These are phyloP conservation scores for Veloporphyrellus conicus DNA, from an alignment of 1,284 basidiomycete species.

Conservation along the genomic window DNA sequence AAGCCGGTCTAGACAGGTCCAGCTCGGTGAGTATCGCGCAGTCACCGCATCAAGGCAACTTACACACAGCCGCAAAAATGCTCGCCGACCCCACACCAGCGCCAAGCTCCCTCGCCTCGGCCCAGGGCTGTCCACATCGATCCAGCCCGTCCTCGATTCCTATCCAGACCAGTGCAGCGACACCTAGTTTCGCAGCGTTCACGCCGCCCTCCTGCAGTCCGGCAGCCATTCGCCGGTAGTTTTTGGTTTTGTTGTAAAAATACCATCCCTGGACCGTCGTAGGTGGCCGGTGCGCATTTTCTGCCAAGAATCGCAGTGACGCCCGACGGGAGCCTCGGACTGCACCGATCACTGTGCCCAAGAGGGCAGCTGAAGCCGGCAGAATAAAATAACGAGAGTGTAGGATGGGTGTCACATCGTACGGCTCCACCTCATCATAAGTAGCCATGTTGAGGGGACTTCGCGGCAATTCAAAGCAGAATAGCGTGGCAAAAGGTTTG, in stretches of 20 bases:
- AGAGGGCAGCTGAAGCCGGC: slow-evolving; percentile 52
- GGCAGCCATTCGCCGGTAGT: slow-evolving; percentile 74
- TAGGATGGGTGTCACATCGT: slow-evolving; percentile 32
- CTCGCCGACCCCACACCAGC: slow-evolving; percentile 63
- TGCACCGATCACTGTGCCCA: slow-evolving; percentile 65
- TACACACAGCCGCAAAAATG: slow-evolving; percentile 59
- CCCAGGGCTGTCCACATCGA: slow-evolving; percentile 43
- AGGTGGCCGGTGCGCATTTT: slow-evolving; percentile 73
- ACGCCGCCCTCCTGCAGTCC: slow-evolving; percentile 63
- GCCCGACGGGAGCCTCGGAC: slow-evolving; percentile 65
- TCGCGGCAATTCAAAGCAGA: too few species aligned
- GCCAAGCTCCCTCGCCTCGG: slow-evolving; percentile 51
- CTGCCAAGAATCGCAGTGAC: slow-evolving; percentile 55
- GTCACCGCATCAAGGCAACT: slow-evolving; percentile 33
- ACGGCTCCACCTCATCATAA: slow-evolving; percentile 10
- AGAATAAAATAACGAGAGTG: slow-evolving; percentile 39
- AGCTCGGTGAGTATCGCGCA: neutral
- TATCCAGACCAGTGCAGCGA: slow-evolving; percentile 59
- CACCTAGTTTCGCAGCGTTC: slow-evolving; percentile 55
- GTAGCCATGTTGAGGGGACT: slow-evolving; percentile 15
- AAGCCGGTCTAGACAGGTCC: slow-evolving; percentile 50
- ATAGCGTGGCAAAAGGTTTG: neutral
- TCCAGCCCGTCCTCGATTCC: slow-evolving; percentile 61
- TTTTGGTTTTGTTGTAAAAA: slow-evolving; percentile 89
- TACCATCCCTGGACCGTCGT: slow-evolving; percentile 84